phyloP scores from a whole-genome alignment of 768 basidiomycete species.

The Trametes punicea region DNA sequence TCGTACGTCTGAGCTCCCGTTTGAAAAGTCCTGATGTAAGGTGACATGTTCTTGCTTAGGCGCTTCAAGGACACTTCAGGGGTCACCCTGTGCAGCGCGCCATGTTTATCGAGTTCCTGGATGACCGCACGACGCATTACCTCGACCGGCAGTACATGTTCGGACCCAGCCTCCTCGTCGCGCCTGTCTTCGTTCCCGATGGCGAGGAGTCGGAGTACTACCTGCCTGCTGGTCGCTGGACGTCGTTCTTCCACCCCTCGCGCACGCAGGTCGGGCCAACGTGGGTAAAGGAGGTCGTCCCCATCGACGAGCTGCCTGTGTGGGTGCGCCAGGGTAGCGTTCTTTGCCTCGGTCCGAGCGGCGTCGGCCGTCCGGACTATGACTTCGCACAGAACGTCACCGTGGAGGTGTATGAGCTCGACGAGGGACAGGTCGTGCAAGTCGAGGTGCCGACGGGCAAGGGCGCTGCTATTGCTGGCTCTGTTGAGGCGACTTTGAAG shows the following conservation, averaged over 20 bases:
- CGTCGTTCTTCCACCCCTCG: constrained; percentile 53
- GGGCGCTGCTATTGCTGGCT: constrained; percentile 40
- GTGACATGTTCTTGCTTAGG: constrained; percentile 32
- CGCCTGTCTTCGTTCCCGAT: constrained; percentile 55
- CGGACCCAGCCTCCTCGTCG: constrained; percentile 57
- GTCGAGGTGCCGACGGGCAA: constrained; percentile 44
- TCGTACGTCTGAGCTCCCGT: constrained; percentile 39
- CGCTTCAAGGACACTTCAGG: constrained; percentile 45
- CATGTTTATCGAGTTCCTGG: constrained; percentile 64
- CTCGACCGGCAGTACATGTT: constrained; percentile 61
- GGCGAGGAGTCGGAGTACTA: constrained; percentile 58
- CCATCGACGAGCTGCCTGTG: constrained; percentile 61
- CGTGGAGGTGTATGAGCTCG: constrained; percentile 51
- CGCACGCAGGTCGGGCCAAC: constrained; percentile 53
- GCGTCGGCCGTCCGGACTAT: constrained; percentile 57
- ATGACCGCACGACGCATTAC: constrained; percentile 55
- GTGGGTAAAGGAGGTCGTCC: constrained; percentile 64
- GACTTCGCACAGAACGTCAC: constrained; percentile 48
- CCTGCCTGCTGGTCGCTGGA: constrained; percentile 59
- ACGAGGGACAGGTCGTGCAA: constrained; percentile 38
- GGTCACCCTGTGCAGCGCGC: constrained; percentile 60
- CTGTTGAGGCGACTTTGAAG: constrained; percentile 35
- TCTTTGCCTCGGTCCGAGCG: constrained; percentile 53
- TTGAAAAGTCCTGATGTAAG: background rate
- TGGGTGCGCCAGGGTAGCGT: constrained; percentile 61